These are phyloP conservation scores for Dothistroma septosporum DNA, from an alignment of 2,329 filamentous ascomycete species.

Conservation along the genomic window DNA sequence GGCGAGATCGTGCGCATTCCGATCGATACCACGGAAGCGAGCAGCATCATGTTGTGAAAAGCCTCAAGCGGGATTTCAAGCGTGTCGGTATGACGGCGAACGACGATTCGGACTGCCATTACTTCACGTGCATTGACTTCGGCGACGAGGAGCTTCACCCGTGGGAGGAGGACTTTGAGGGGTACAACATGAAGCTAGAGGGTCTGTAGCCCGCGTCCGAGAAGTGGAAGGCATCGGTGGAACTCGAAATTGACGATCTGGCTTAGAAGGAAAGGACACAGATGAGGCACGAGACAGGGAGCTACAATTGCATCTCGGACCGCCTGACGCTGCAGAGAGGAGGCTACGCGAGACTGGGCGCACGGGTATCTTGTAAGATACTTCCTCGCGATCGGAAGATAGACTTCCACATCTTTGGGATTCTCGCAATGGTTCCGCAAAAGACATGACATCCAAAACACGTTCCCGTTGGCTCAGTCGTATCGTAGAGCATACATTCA, in stretches of 20 bases:
- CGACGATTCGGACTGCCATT: conserved; percentile 10
- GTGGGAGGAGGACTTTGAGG: background rate
- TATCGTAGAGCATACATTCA: conserved; percentile 16
- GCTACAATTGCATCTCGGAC: too few relatives aligned
- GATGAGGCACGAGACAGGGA: too few relatives aligned
- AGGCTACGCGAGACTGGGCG: background rate
- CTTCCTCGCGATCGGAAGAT: background rate
- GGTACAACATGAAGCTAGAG: background rate
- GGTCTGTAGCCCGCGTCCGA: background rate
- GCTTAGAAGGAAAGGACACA: too few relatives aligned
- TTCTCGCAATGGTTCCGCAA: too few relatives aligned
- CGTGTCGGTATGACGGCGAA: conserved; percentile 6
- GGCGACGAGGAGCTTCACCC: background rate
- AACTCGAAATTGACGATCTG: background rate
- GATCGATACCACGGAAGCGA: background rate
- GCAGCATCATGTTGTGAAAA: background rate
- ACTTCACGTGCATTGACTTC: conserved; percentile 10
- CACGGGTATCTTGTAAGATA: background rate
- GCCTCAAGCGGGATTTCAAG: background rate
- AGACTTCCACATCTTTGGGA: conserved; percentile 11
- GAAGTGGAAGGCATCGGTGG: background rate
- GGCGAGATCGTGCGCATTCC: background rate
- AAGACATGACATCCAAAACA: conserved; percentile 15
- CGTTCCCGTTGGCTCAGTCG: background rate
- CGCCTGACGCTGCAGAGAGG: too few relatives aligned